A percentile compares a stretch with the other conserved stretches of the same genome.
Conservation (phyloP, 768 basidiomycete genomes). For the Rossbeevera mucosa region DNA sequence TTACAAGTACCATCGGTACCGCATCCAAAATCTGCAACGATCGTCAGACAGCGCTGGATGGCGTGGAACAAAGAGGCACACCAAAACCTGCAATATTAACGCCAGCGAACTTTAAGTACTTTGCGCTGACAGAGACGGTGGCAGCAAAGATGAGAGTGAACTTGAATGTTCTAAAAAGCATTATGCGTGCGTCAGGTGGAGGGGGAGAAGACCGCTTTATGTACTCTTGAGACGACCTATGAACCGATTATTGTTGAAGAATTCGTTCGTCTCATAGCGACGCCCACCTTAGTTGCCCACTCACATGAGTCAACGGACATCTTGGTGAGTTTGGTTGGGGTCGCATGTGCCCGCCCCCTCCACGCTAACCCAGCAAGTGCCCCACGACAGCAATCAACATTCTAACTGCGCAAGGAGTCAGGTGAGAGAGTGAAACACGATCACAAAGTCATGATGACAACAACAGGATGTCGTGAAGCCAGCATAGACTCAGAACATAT, state of each 20-base stretch:
- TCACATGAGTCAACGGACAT: background rate
- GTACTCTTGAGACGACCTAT: background rate
- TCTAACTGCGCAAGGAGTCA: background rate
- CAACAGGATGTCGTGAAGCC: background rate
- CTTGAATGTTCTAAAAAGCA: conserved; percentile 15
- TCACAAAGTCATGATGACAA: background rate
- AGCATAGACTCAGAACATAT: background rate
- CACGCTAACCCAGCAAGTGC: background rate
- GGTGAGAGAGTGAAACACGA: background rate
- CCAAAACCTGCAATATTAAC: conserved; percentile 54
- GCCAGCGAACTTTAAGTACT: conserved; percentile 35
- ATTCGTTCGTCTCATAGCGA: conserved; percentile 1
- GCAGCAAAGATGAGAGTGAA: conserved; percentile 10
- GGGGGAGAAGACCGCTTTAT: conserved; percentile 8
- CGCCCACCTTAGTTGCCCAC: background rate
- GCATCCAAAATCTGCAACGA: conserved; percentile 42
- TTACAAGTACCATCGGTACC: conserved; percentile 41
- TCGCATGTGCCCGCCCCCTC: too few relatives aligned
- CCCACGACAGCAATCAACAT: background rate
- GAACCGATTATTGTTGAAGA: conserved; percentile 1
- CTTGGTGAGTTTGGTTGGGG: background rate
- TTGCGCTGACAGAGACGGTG: conserved; percentile 9
- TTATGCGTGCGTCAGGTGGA: conserved; percentile 1
- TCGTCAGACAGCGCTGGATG: background rate
- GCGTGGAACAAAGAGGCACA: background rate